A percentile compares a stretch with the other conserved stretches of the same genome.
These are phyloP conservation scores for Waltergamsia citrina DNA, from an alignment of 2,329 filamentous ascomycete genomes.

Conservation along the genomic window DNA sequence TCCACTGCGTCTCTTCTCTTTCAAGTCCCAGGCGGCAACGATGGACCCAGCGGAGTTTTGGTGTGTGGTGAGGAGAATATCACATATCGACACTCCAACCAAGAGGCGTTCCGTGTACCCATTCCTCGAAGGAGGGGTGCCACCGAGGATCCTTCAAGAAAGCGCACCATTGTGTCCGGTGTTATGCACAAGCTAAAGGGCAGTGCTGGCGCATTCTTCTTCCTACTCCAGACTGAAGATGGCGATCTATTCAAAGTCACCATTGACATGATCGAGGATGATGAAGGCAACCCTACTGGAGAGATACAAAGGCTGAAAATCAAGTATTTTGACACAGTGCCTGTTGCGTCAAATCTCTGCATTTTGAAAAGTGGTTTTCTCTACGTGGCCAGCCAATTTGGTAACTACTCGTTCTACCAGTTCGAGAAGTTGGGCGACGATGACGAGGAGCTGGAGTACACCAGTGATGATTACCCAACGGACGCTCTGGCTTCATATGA, in stretches of 20 bases:
- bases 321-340: slow-evolving; percentile 97
- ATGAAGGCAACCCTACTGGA: slow-evolving; percentile 66
- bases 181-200: slow-evolving; percentile 96
- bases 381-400: slow-evolving; percentile 84
- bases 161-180: slow-evolving; percentile 76
- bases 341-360: slow-evolving; percentile 76
- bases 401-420: slow-evolving; percentile 92
- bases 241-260: slow-evolving; percentile 98
- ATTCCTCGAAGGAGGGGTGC: slow-evolving; percentile 81
- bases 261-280: slow-evolving; percentile 80
- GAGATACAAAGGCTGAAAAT: slow-evolving; percentile 80
- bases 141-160: slow-evolving; percentile 86
- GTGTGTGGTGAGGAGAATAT: slow-evolving; percentile 93
- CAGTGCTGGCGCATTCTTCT: slow-evolving; percentile 82
- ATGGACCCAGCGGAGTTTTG: slow-evolving; percentile 88
- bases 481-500: slow-evolving; percentile 64
- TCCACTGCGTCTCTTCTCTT: slow-evolving; percentile 83
- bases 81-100: slow-evolving; percentile 94
- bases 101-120: slow-evolving; percentile 78
- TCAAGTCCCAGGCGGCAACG: slow-evolving; percentile 87
- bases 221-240: slow-evolving; percentile 90
- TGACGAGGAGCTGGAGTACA: slow-evolving; percentile 79
- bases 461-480: slow-evolving; percentile 71
- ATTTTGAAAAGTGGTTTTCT: slow-evolving; percentile 95
- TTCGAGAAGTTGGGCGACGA: slow-evolving; percentile 96